These are phyloP conservation scores for Neoscytalidium dimidiatum DNA, from an alignment of 2,329 filamentous ascomycete genomes.

Conservation along the genomic window DNA sequence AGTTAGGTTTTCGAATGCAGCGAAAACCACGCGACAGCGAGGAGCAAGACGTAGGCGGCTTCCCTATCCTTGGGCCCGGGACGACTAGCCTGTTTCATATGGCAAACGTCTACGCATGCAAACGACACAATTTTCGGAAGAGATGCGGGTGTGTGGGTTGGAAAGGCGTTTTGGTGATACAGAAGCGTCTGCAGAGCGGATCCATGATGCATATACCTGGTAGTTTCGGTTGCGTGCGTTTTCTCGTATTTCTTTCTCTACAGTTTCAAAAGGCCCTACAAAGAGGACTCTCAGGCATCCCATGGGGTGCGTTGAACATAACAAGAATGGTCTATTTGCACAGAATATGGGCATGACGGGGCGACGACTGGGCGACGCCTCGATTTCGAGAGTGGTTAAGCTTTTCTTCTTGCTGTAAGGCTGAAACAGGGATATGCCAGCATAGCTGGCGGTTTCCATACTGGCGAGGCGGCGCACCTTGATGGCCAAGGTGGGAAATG, in stretches of 20 bases:
- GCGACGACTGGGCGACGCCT: not conserved
- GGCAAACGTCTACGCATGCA: not conserved
- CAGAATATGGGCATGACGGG: not conserved
- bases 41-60: not conserved
- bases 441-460: not conserved
- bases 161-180: slow-evolving; percentile 1
- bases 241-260: not conserved
- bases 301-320: not conserved
- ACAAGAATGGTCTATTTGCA: not conserved
- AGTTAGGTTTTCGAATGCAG: not conserved
- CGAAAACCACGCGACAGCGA: not conserved
- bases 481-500: not conserved
- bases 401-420: not conserved
- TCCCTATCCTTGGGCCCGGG: not conserved
- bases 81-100: not conserved
- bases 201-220: slow-evolving; percentile 3
- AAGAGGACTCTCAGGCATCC: not conserved
- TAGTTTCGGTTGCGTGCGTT: not conserved
- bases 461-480: not conserved
- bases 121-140: not conserved
- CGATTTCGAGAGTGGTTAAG: not conserved
- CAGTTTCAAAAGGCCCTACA: not conserved
- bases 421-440: not conserved
- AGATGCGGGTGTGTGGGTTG: not conserved
- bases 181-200: not conserved